Evolutionary conservation across 1,139 yeast species (phyloP).

Genomic region (Yamadazyma diospyri): DNA sequence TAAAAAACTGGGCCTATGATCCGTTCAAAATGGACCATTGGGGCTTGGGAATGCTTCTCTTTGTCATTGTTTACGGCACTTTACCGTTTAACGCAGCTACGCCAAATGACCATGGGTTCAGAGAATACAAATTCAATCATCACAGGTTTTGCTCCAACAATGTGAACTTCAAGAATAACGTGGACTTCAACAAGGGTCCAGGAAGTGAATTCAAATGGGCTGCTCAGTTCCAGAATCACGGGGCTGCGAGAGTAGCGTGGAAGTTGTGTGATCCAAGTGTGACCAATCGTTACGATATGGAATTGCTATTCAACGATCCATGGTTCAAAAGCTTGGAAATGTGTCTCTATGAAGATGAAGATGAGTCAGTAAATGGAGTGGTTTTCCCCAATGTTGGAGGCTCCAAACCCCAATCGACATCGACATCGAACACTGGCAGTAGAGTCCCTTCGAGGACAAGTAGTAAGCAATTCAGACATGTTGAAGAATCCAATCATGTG

Average conservation of each 20-base stretch:
- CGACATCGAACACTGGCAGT: conserved; percentile 25
- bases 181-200: conserved; percentile 51
- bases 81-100: conserved; percentile 60
- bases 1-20: conserved; percentile 50
- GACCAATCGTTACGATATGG: conserved; percentile 50
- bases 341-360: conserved; percentile 55
- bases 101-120: conserved; percentile 48
- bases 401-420: conserved; percentile 14
- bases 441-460: conserved; percentile 35
- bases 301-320: conserved; percentile 54
- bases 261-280: conserved; percentile 66
- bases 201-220: conserved; percentile 68
- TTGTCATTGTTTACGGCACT: conserved; percentile 55
- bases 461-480: conserved; percentile 19
- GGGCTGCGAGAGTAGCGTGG: conserved; percentile 72
- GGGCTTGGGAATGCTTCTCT: conserved; percentile 67
- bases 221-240: conserved; percentile 52
- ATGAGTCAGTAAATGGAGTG: conserved; percentile 42
- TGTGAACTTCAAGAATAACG: conserved; percentile 52
- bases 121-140: conserved; percentile 57
- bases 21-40: conserved; percentile 70
- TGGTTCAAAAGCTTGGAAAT: conserved; percentile 62
- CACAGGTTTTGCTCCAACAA: conserved; percentile 46
- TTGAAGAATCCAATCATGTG: conserved; percentile 22
- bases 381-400: conserved; percentile 19